Base-by-base conservation (phyloP, 371 early-diverging fungal genomes). In the Actinomucor elegans region DNA sequence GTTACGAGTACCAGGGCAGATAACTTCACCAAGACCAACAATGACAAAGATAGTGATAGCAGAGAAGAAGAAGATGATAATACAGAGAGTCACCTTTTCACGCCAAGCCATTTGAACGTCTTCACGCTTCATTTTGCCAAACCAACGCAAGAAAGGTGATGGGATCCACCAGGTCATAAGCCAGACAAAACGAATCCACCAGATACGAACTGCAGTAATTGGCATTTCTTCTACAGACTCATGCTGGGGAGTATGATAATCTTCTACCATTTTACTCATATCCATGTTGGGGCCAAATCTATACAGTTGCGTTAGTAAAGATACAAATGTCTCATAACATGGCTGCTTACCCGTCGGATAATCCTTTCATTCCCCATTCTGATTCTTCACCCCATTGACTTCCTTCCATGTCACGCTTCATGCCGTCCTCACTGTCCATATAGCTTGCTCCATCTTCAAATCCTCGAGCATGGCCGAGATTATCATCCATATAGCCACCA, bases 81-180 rank as follows among this genome's bases (percentile, higher is more conserved):
- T 74, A 67, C 94, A 95, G 23, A 98, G 79, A 1, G 97, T 87
- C 10, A 95, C 85, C 73, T 98, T 96, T 74, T 98, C 98, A 45
- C 97, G 86, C 98, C 98, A 98, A 3, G 98, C 96, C 76, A 94
- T 88, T 45, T 89, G 89, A 43, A 93, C 85, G 61, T 97, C 96
- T 50, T 77, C 77, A 38, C 85, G 86, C 55, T 84, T 84, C 86
- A 93, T 92, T 47, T 84, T 81, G 50, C 90, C 92, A 38, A 81
- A 73, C 64, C 77, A 61, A 4, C 67, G 57, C 24, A 94, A 67
- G 46, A 81, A 81, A 4, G 73, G 82, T 27, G 83, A 75, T 3
- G 94, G 94, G 15, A 94, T 84, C 90, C 93, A 94, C 87, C 90
- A 94, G 2, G 98, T 98, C 59, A 91, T 75, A 8, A 79, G 47